A percentile compares a stretch with the other conserved stretches of the same genome.
Conservation (phyloP, 1,284 basidiomycete species). For the Limonomyces culmigenus region DNA sequence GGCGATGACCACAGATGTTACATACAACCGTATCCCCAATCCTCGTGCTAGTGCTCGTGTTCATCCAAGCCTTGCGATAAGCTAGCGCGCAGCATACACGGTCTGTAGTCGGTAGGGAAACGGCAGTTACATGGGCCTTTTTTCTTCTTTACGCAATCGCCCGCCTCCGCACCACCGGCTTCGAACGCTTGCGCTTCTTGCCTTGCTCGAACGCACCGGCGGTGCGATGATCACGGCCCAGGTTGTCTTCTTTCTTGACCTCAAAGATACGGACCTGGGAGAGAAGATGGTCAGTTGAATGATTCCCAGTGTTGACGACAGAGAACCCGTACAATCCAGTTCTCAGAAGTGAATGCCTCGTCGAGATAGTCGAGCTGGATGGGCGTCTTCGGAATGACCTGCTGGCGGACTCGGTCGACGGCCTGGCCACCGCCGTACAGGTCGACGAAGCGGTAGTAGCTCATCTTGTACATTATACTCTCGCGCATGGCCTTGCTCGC, state of each 20-base stretch:
- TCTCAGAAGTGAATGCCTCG: slow-evolving; percentile 93
- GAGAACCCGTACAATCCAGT: slow-evolving; percentile 81
- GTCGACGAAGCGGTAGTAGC: slow-evolving; percentile 84
- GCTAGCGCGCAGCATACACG: no score
- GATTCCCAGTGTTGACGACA: slow-evolving; percentile 1
- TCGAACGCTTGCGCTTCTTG: slow-evolving; percentile 71
- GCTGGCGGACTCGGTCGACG: slow-evolving; percentile 72
- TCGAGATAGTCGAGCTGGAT: slow-evolving; percentile 81
- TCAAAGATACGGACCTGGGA: slow-evolving; percentile 79
- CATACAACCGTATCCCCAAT: no score
- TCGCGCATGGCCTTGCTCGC: slow-evolving; percentile 89
- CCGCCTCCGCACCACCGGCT: slow-evolving; percentile 42
- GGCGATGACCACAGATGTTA: no score
- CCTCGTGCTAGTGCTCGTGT: no score
- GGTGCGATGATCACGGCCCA: slow-evolving; percentile 77
- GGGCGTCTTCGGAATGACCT: slow-evolving; percentile 59
- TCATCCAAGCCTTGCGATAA: no score
- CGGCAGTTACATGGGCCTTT: no score
- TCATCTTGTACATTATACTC: slow-evolving; percentile 97
- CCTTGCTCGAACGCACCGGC: slow-evolving; percentile 78
- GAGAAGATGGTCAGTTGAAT: slow-evolving; percentile 3
- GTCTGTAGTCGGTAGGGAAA: no score
- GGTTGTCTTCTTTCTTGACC: slow-evolving; percentile 87
- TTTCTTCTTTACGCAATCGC: slow-evolving; percentile 22
- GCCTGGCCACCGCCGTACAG: slow-evolving; percentile 67